phyloP scores from a whole-genome alignment of 371 early-diverging fungal genomes.

The Parasitella parasitica region DNA sequence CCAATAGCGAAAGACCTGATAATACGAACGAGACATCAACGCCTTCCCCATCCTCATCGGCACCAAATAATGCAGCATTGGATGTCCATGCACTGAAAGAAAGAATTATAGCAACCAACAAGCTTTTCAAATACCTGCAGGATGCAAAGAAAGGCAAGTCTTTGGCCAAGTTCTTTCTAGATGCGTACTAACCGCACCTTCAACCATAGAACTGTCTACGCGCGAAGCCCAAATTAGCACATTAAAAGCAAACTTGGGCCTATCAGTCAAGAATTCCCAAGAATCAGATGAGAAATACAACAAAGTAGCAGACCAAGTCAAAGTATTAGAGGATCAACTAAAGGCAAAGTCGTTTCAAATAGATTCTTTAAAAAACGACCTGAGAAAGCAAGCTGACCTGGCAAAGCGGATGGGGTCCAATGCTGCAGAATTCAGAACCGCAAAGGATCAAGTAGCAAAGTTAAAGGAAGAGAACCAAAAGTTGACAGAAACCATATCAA shows the following conservation, averaged over 20 bases:
- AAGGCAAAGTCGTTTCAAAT: neutral
- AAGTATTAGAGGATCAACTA: neutral
- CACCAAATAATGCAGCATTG: neutral
- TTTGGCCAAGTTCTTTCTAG: neutral
- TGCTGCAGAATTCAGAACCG: neutral
- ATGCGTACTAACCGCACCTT: neutral
- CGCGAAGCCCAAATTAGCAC: neutral
- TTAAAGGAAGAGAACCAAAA: neutral
- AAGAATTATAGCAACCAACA: neutral
- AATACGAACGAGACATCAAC: neutral
- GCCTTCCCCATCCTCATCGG: too few relatives aligned
- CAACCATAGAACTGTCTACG: neutral
- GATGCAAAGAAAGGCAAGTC: neutral
- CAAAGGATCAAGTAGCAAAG: neutral
- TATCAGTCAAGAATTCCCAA: neutral
- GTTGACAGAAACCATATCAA: neutral
- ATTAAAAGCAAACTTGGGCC: neutral
- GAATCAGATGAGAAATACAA: neutral
- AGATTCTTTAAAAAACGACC: neutral
- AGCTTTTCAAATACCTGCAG: neutral
- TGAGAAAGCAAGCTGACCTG: neutral
- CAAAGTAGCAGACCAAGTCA: neutral
- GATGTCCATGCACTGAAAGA: neutral
- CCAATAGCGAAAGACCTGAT: neutral
- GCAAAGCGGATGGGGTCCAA: neutral